phyloP scores from a whole-genome alignment of 441 rosid genomes.

The Adansonia madagascariensis region DNA sequence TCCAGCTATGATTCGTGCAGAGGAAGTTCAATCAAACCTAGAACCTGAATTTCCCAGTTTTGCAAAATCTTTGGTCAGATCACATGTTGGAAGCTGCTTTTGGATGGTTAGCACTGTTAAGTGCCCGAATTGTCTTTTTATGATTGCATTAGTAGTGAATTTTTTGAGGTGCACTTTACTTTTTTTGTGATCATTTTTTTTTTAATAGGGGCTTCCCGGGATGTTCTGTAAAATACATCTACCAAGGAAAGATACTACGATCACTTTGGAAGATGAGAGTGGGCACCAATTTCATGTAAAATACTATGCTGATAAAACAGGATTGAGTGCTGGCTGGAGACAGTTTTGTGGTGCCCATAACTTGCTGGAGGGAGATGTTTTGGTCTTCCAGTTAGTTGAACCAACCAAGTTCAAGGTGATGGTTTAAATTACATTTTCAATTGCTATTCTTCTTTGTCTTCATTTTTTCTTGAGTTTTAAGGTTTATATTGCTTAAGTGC shows the following conservation, averaged over 20 bases:
- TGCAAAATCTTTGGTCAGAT: constrained; percentile 63
- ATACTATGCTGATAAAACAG: constrained; percentile 63
- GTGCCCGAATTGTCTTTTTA: not conserved
- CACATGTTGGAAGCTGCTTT: constrained; percentile 72
- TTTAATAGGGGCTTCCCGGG: constrained; percentile 67
- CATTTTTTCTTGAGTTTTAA: constrained; percentile 2
- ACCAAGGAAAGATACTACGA: constrained; percentile 49
- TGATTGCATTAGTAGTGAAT: not conserved
- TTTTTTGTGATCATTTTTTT: not conserved
- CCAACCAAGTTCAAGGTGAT: constrained; percentile 64
- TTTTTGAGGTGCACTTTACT: not conserved
- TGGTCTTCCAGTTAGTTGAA: constrained; percentile 66
- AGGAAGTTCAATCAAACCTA: constrained; percentile 67
- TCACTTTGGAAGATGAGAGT: constrained; percentile 57
- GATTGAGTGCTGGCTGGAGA: constrained; percentile 88
- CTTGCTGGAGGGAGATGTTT: constrained; percentile 70
- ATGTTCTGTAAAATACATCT: constrained; percentile 59
- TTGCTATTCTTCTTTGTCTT: not conserved
- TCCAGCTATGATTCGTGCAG: constrained; percentile 58
- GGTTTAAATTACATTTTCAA: constrained; percentile 2
- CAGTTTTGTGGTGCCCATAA: constrained; percentile 61
- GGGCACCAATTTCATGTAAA: constrained; percentile 49
- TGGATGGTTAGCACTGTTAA: constrained; percentile 54
- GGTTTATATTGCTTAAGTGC: not conserved
- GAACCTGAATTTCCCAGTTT: constrained; percentile 62